Conservation (phyloP, 1,284 basidiomycete genomes). For the Pulchroboletus neoregius region DNA sequence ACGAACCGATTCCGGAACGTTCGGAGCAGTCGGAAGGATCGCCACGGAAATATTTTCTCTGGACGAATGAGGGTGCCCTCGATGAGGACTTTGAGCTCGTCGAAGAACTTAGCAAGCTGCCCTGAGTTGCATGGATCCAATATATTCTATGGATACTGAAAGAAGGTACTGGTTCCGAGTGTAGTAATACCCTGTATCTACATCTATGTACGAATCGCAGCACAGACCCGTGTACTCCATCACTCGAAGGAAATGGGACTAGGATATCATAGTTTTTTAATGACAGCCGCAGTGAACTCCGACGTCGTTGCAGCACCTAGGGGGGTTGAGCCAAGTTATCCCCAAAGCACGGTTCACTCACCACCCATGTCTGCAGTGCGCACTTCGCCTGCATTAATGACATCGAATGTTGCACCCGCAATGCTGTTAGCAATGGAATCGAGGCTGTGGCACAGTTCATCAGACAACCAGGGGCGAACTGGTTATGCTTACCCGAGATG, state of each 20-base stretch:
- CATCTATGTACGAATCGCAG: constrained; percentile 26
- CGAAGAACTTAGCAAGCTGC: constrained; percentile 31
- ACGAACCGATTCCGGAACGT: background rate
- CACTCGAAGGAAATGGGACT: background rate
- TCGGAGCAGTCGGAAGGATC: background rate
- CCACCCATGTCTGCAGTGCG: constrained; percentile 96
- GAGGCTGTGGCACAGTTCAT: constrained; percentile 48
- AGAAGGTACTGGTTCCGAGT: constrained; percentile 17
- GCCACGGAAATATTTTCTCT: constrained; percentile 34
- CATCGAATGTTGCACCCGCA: constrained; percentile 89
- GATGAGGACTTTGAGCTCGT: constrained; percentile 43
- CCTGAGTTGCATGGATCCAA: constrained; percentile 6
- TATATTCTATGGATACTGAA: constrained; percentile 10
- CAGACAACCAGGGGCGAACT: constrained; percentile 1
- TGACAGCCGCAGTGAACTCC: constrained; percentile 88
- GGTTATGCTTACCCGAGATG: constrained; percentile 75
- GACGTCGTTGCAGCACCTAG: constrained; percentile 83
- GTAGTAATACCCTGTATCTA: constrained; percentile 21
- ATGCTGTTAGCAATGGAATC: constrained; percentile 95
- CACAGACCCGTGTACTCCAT: background rate
- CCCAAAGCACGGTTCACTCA: constrained; percentile 39
- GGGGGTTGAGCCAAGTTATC: constrained; percentile 9
- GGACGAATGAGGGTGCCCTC: constrained; percentile 40
- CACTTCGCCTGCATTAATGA: constrained; percentile 87
- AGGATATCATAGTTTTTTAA: constrained; percentile 54